These are phyloP conservation scores for Colletotrichum tofieldiae DNA, from an alignment of 2,329 filamentous ascomycete species.

Conservation along the genomic window DNA sequence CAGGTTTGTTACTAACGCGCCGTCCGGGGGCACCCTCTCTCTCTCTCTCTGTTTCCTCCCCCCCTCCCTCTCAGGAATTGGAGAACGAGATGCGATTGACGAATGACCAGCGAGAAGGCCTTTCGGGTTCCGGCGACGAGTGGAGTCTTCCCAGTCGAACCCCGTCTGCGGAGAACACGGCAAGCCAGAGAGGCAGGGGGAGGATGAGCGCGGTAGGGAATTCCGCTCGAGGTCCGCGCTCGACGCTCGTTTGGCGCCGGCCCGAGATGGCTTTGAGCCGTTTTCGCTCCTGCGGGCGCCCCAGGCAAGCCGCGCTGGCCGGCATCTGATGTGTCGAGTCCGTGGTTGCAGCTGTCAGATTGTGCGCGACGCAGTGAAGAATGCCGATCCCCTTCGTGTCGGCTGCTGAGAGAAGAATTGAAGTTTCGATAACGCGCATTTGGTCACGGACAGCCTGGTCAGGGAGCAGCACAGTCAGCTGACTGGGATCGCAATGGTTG, in stretches of 20 bases:
- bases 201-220: not conserved
- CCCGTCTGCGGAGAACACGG: not conserved
- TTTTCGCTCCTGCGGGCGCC: not conserved
- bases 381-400: too few species aligned
- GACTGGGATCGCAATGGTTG: too few species aligned
- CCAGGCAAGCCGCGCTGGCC: not conserved
- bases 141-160: not conserved
- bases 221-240: conserved; percentile 31
- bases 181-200: not conserved
- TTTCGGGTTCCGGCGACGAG: conserved; percentile 12
- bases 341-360: not conserved
- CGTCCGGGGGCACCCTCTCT: not conserved
- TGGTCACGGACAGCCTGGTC: too few species aligned
- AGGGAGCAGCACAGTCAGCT: too few species aligned
- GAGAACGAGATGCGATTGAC: not conserved
- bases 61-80: not conserved
- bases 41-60: not conserved
- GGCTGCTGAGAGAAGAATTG: too few species aligned
- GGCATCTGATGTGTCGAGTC: not conserved
- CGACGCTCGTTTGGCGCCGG: conserved; percentile 30
- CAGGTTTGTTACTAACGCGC: not conserved
- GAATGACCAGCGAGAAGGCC: not conserved
- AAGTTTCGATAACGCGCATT: too few species aligned
- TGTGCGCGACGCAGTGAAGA: not conserved
- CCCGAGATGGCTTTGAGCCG: not conserved